These are phyloP conservation scores for Xerocomus minutiporus DNA, from an alignment of 1,284 basidiomycete genomes.

Conservation along the genomic window DNA sequence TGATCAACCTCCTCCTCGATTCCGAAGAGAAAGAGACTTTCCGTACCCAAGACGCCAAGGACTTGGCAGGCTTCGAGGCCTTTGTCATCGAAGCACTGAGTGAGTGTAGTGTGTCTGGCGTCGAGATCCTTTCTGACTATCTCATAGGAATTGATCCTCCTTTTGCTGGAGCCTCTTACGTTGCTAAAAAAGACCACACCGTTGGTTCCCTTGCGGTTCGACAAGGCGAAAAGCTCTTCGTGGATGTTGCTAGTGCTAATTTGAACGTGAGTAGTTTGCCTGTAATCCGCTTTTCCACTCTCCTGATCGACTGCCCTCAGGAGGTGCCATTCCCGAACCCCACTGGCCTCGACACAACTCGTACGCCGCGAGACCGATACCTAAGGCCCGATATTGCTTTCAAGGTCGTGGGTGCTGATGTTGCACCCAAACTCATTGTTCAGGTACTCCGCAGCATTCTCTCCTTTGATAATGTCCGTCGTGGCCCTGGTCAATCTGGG, in stretches of 20 bases:
- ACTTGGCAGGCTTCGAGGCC: conserved; percentile 40
- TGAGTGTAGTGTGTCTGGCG: conserved; percentile 34
- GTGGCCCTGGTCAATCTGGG: conserved; percentile 52
- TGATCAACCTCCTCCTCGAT: conserved; percentile 59
- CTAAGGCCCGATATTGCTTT: conserved; percentile 53
- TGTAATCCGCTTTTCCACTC: neutral
- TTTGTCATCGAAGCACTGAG: conserved; percentile 66
- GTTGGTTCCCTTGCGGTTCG: conserved; percentile 42
- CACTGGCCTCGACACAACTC: conserved; percentile 40
- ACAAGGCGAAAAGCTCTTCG: conserved; percentile 51
- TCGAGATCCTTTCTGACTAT: conserved; percentile 4
- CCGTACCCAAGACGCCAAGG: conserved; percentile 38
- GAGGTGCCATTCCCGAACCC: conserved; percentile 50
- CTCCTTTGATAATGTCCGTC: conserved; percentile 44
- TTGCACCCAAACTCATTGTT: conserved; percentile 51
- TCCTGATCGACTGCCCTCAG: conserved; percentile 27
- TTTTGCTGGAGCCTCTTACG: conserved; percentile 36
- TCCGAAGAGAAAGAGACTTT: conserved; percentile 40
- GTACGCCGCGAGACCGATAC: conserved; percentile 44
- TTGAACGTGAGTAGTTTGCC: conserved; percentile 40
- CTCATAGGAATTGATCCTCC: conserved; percentile 46
- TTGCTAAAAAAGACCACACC: conserved; percentile 41
- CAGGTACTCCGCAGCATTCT: conserved; percentile 49
- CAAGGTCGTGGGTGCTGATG: conserved; percentile 51
- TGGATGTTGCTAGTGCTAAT: conserved; percentile 56